These are phyloP conservation scores for Gamsiella multidivaricata DNA, from an alignment of 192 early-diverging fungal genomes.

Conservation along the genomic window DNA sequence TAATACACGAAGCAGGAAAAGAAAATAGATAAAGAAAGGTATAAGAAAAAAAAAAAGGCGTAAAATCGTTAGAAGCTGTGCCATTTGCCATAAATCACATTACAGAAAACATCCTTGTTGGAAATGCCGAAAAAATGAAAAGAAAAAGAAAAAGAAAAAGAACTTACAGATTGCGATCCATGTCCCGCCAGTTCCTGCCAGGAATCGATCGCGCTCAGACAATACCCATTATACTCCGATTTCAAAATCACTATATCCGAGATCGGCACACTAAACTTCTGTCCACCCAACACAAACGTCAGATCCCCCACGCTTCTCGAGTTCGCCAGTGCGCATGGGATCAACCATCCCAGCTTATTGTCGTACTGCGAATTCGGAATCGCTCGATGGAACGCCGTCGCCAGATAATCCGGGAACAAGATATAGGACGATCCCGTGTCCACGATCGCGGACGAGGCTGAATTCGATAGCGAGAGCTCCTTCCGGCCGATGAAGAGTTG, in stretches of 20 bases:
- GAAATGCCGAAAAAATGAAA: background rate
- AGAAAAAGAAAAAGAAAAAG: conserved; percentile 2
- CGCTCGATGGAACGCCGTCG: conserved; percentile 39
- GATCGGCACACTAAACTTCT: conserved; percentile 34
- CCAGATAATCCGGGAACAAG: conserved; percentile 51
- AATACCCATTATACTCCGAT: conserved; percentile 42
- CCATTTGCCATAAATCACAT: too few relatives aligned
- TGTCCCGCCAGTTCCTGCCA: conserved; percentile 43
- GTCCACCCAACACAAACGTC: conserved; percentile 29
- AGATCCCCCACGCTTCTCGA: conserved; percentile 38
- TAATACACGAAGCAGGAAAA: background rate
- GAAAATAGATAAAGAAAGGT: background rate
- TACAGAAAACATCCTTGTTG: too few relatives aligned
- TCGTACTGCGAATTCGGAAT: conserved; percentile 47
- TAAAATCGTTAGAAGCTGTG: too few relatives aligned
- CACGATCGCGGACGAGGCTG: conserved; percentile 60
- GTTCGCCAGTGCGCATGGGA: conserved; percentile 35
- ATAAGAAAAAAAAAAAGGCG: background rate
- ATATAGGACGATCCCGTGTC: conserved; percentile 72
- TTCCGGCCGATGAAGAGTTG: conserved; percentile 47
- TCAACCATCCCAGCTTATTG: conserved; percentile 33
- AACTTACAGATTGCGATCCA: conserved; percentile 46
- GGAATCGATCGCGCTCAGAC: conserved; percentile 44
- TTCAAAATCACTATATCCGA: conserved; percentile 51
- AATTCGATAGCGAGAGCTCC: conserved; percentile 33